Percentiles rank a stretch among this genome's conserved stretches.
phyloP scores from a whole-genome alignment of 140 eudicot genomes.

The Flaveria floridana region DNA sequence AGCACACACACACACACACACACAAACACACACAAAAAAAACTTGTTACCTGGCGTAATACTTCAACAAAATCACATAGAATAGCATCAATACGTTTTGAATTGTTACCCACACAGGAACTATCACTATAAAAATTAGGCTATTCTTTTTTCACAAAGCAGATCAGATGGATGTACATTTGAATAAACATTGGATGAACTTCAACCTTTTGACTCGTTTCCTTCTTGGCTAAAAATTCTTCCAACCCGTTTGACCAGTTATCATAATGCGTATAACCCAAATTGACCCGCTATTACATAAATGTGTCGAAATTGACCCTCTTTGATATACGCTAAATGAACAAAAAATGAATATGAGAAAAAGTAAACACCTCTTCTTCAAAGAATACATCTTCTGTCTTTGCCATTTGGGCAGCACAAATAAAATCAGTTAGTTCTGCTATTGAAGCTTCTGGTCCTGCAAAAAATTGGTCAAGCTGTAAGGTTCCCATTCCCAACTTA shows the following conservation, averaged over 20 bases:
- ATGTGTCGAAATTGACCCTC: not conserved
- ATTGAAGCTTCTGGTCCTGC: constrained; percentile 74
- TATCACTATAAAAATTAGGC: not conserved
- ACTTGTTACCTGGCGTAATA: not conserved
- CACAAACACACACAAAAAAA: not conserved
- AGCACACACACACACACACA: not conserved
- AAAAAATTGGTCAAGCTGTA: constrained; percentile 14
- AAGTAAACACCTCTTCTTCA: constrained; percentile 51
- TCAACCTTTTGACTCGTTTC: not conserved
- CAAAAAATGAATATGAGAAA: constrained; percentile 4
- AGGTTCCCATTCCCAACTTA: not conserved
- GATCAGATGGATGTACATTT: not conserved
- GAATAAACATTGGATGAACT: not conserved
- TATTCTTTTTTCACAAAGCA: not conserved
- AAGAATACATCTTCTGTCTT: constrained; percentile 43
- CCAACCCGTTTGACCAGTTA: constrained; percentile 1
- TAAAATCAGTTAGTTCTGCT: constrained; percentile 64
- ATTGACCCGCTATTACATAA: not conserved
- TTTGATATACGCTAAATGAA: not conserved
- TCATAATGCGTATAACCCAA: not conserved
- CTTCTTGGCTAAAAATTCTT: not conserved
- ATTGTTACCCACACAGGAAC: not conserved
- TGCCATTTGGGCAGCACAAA: constrained; percentile 81
- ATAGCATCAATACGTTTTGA: not conserved
- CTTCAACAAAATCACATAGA: not conserved